phyloP scores from a whole-genome alignment of 768 basidiomycete species.

The Crassisporium funariophilum region DNA sequence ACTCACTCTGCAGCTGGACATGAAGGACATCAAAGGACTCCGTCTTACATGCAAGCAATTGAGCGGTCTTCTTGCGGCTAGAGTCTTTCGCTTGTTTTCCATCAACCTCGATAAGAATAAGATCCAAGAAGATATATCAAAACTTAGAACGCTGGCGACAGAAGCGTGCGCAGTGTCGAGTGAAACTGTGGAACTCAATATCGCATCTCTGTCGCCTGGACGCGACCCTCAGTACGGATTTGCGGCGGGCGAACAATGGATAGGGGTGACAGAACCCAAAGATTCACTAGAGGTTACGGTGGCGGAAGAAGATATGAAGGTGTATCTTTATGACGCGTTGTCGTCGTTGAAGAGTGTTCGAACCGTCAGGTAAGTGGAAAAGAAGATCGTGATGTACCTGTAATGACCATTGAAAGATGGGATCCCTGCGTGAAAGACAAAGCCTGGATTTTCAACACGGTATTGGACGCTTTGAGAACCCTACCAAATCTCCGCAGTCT shows the following conservation, averaged over 20 bases:
- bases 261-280: neutral
- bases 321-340: slow-evolving; percentile 8
- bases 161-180: slow-evolving; percentile 3
- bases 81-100: slow-evolving; percentile 1
- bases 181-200: neutral
- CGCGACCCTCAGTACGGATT: neutral
- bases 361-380: slow-evolving; percentile 9
- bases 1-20: slow-evolving; percentile 1
- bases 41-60: slow-evolving; percentile 13
- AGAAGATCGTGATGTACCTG: neutral
- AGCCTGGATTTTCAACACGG: slow-evolving; percentile 6
- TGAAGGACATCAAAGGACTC: slow-evolving; percentile 3
- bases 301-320: slow-evolving; percentile 9
- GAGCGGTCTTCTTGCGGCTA: slow-evolving; percentile 5
- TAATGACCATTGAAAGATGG: slow-evolving; percentile 6
- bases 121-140: slow-evolving; percentile 1
- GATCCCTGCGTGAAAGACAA: slow-evolving; percentile 6
- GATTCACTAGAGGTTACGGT: neutral
- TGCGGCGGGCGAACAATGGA: neutral
- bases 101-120: slow-evolving; percentile 2
- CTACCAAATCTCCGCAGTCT: slow-evolving; percentile 3
- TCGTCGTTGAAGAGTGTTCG: slow-evolving; percentile 6
- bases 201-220: slow-evolving; percentile 1
- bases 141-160: slow-evolving; percentile 4
- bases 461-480: slow-evolving; percentile 6